Evolutionary conservation across 108 stramenopile species (phyloP).

Genomic region (Stephanodiscus triporus): DNA sequence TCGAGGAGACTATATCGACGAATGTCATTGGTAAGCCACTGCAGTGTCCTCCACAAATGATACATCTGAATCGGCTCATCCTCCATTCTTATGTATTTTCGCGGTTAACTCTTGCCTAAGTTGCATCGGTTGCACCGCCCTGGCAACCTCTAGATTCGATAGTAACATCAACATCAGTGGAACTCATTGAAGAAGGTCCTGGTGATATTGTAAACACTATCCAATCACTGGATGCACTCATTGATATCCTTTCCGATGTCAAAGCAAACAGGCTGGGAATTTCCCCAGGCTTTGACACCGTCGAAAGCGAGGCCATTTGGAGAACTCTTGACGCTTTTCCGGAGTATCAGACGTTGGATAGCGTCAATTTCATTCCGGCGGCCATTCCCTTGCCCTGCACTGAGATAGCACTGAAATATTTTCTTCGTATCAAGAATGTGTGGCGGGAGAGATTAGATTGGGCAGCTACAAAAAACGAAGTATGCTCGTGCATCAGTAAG

Average conservation of each 20-base stretch:
- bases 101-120: neutral
- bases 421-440: conserved; percentile 16
- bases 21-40: neutral
- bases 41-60: neutral
- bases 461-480: neutral
- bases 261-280: conserved; percentile 6
- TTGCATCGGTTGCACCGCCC: neutral
- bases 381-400: conserved; percentile 13
- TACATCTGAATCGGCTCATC: neutral
- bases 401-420: conserved; percentile 19
- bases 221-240: conserved; percentile 14
- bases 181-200: neutral
- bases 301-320: conserved; percentile 9
- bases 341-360: conserved; percentile 17
- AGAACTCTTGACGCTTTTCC: conserved; percentile 19
- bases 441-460: conserved; percentile 8
- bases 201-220: conserved; percentile 1
- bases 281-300: conserved; percentile 20
- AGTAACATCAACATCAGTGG: neutral
- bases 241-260: conserved; percentile 15
- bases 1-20: neutral
- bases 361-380: conserved; percentile 1
- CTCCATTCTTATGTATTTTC: neutral
- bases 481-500: conserved; percentile 11
- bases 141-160: neutral